Evolutionary conservation across 345 rosid genomes (phyloP).

Genomic region (Salix viminalis): DNA sequence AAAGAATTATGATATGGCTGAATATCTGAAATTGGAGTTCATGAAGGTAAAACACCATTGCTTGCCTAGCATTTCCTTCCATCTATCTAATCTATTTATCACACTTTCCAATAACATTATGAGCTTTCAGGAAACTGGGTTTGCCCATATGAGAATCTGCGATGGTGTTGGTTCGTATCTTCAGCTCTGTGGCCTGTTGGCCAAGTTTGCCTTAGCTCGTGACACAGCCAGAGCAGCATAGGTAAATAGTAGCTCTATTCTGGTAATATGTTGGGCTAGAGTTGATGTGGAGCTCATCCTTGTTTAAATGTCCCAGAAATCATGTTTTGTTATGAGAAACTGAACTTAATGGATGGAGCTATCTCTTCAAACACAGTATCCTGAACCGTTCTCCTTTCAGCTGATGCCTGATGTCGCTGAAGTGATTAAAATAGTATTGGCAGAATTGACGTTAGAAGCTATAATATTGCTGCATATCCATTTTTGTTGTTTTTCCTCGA

Average conservation of each 20-base stretch:
- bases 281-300: neutral
- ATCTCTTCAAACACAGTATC: too few relatives aligned
- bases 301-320: neutral
- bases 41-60: slow-evolving; percentile 58
- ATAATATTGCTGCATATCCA: too few relatives aligned
- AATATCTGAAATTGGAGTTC: slow-evolving; percentile 86
- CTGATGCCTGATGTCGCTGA: too few relatives aligned
- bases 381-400: too few relatives aligned
- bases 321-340: neutral
- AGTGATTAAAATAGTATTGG: too few relatives aligned
- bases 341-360: too few relatives aligned
- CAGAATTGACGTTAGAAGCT: too few relatives aligned
- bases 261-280: neutral
- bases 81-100: too few relatives aligned
- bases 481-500: too few relatives aligned
- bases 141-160: slow-evolving; percentile 94
- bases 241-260: slow-evolving; percentile 3
- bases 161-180: slow-evolving; percentile 98
- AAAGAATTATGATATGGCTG: slow-evolving; percentile 89
- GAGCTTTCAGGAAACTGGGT: slow-evolving; percentile 77
- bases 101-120: neutral
- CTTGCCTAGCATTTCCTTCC: neutral
- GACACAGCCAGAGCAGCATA: slow-evolving; percentile 76
- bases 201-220: slow-evolving; percentile 70
- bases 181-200: slow-evolving; percentile 88